These are phyloP conservation scores for Daedaleopsis nitida DNA, from an alignment of 768 basidiomycete genomes.

Conservation along the genomic window DNA sequence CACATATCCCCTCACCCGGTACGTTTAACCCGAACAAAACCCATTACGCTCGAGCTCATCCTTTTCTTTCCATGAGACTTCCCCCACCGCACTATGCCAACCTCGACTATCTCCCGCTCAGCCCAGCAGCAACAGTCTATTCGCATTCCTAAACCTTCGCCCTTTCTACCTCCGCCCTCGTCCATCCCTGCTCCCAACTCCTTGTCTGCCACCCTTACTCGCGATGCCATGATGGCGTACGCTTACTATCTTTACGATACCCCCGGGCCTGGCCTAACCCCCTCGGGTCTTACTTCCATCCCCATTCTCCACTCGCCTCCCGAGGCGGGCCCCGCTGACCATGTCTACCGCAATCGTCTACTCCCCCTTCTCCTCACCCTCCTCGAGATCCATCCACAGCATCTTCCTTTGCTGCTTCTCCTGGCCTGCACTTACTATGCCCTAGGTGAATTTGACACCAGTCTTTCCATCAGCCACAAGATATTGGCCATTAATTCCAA, in stretches of 20 bases:
- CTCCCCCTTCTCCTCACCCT: slow-evolving; percentile 37
- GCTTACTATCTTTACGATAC: slow-evolving; percentile 35
- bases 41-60: not conserved
- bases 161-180: too few species aligned
- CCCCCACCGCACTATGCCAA: slow-evolving; percentile 1
- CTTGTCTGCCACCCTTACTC: slow-evolving; percentile 28
- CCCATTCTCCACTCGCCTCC: slow-evolving; percentile 15
- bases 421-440: slow-evolving; percentile 40
- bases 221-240: slow-evolving; percentile 36
- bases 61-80: not conserved
- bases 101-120: not conserved
- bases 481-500: slow-evolving; percentile 34
- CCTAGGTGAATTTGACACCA: slow-evolving; percentile 33
- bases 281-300: slow-evolving; percentile 17
- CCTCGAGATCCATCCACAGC: slow-evolving; percentile 33
- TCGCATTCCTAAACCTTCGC: too few species aligned
- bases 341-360: slow-evolving; percentile 30
- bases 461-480: slow-evolving; percentile 34
- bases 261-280: slow-evolving; percentile 2
- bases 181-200: slow-evolving; percentile 21
- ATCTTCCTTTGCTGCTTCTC: slow-evolving; percentile 37
- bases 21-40: not conserved
- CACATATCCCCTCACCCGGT: not conserved
- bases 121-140: too few species aligned
- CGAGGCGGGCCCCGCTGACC: slow-evolving; percentile 15